Evolutionary conservation across 345 rosid genomes (phyloP).

Genomic region (Mercurialis annua): DNA sequence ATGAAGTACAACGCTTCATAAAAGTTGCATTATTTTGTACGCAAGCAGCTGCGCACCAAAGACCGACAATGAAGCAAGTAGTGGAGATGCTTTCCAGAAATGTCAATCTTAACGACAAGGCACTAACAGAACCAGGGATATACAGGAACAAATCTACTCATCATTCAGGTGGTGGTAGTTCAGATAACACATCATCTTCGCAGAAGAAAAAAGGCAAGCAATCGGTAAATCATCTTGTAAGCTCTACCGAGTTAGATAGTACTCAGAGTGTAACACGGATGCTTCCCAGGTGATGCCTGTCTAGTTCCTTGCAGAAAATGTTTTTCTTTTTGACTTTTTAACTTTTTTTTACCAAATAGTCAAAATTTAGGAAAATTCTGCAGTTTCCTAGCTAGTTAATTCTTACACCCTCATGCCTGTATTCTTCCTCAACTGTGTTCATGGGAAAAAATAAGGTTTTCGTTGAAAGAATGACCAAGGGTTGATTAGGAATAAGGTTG

Average conservation of each 20-base stretch:
- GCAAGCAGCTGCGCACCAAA: constrained; percentile 60
- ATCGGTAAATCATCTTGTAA: constrained; percentile 25
- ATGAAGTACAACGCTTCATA: constrained; percentile 59
- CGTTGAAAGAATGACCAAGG: neutral
- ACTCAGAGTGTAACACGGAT: constrained; percentile 40
- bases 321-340: too few relatives aligned
- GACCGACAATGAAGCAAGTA: constrained; percentile 85
- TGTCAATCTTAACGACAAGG: constrained; percentile 59
- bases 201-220: constrained; percentile 43
- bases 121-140: constrained; percentile 65
- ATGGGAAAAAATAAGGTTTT: neutral
- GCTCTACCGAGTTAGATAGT: constrained; percentile 23
- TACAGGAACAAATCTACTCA: constrained; percentile 32
- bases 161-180: constrained; percentile 24
- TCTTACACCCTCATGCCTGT: neutral
- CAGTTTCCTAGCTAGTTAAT: neutral
- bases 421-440: neutral
- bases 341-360: neutral
- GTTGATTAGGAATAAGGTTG: neutral
- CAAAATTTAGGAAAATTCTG: neutral
- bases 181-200: constrained; percentile 48
- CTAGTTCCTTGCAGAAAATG: neutral
- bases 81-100: constrained; percentile 78
- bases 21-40: constrained; percentile 83
- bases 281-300: constrained; percentile 56